Evolutionary conservation across 805 yeast species (phyloP).

Genomic region (Starmerella bombi): DNA sequence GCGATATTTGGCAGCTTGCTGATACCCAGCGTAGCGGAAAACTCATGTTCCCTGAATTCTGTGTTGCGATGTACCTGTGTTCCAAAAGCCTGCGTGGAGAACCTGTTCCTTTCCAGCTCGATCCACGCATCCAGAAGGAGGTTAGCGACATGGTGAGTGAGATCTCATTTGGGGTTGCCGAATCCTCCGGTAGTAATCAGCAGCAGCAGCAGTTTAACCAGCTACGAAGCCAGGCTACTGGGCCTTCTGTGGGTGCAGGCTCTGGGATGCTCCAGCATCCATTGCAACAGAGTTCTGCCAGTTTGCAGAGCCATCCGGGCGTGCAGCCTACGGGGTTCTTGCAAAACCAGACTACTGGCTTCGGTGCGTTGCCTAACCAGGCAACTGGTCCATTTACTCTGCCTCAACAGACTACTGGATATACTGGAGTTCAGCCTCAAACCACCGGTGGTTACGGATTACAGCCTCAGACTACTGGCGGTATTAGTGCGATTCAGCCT

Average conservation of each 20-base stretch:
- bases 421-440: slow-evolving; percentile 16
- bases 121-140: slow-evolving; percentile 62
- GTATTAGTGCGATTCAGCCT: slow-evolving; percentile 19
- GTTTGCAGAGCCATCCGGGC: slow-evolving; percentile 9
- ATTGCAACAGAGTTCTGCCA: neutral
- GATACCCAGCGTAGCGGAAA: slow-evolving; percentile 79
- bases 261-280: neutral
- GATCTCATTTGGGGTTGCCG: slow-evolving; percentile 66
- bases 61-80: slow-evolving; percentile 78
- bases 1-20: slow-evolving; percentile 82
- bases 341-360: neutral
- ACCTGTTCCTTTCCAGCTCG: slow-evolving; percentile 57
- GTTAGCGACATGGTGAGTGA: slow-evolving; percentile 83
- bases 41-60: slow-evolving; percentile 85
- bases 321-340: neutral
- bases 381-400: slow-evolving; percentile 9
- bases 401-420: slow-evolving; percentile 15
- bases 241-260: slow-evolving; percentile 1
- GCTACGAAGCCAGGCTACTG: slow-evolving; percentile 10
- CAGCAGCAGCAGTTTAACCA: slow-evolving; percentile 10
- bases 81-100: slow-evolving; percentile 67
- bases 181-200: slow-evolving; percentile 20
- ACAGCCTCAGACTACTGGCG: slow-evolving; percentile 30
- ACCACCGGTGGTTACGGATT: slow-evolving; percentile 23
- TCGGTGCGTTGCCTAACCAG: slow-evolving; percentile 7